Evolutionary conservation across 2,329 filamentous ascomycete species (phyloP), one percentile per base, ranked within the genome.

Genomic region (Exophiala spinifera): DNA sequence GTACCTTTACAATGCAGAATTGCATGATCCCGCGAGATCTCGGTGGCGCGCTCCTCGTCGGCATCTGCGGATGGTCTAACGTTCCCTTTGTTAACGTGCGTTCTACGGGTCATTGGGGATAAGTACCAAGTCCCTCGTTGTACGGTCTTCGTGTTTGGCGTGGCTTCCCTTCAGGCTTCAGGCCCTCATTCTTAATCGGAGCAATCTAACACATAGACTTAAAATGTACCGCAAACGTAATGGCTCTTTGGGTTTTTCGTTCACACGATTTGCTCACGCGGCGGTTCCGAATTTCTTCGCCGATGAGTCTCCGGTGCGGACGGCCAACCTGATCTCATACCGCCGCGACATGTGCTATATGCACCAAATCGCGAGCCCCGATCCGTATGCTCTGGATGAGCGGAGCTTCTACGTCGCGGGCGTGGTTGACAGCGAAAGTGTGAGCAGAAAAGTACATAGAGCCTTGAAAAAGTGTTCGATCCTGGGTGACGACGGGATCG

Each of bases 341-440:
- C 56, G 56, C 6, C 53, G 46, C 23, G 59, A 61, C 48, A 59
- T 61, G 56, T 54, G 53, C 53, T 61, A 61, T 48, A 55, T 54
- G 45, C 59, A 61, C 33, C 59, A 61, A 19, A 49, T 61, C 46
- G 46, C 59, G 8, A 54, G 56, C 8, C 4, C 47, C 2, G 20
- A 61, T 39, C 51, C 56, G 10, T 57, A 57, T 39, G 46, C 46
- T 1, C 51, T 61, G 2, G 59, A 61, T 39, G 53, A 61, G 44
- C 53, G 43, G 7, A 53, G 51, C 21, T 55, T 60, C 48, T 60
- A 60, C 45, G 56, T 61, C 6, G 53, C 49, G 11, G 59, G 59
- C 17, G 47, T 61, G 8, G 51, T 51, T 17, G 59, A 61, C 28
- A 47, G 46, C 3, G 59, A 61, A 43, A 36, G 36, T 23, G 40